phyloP scores from a whole-genome alignment of 1,284 basidiomycete genomes.

The Ustanciosporium gigantosporum region DNA sequence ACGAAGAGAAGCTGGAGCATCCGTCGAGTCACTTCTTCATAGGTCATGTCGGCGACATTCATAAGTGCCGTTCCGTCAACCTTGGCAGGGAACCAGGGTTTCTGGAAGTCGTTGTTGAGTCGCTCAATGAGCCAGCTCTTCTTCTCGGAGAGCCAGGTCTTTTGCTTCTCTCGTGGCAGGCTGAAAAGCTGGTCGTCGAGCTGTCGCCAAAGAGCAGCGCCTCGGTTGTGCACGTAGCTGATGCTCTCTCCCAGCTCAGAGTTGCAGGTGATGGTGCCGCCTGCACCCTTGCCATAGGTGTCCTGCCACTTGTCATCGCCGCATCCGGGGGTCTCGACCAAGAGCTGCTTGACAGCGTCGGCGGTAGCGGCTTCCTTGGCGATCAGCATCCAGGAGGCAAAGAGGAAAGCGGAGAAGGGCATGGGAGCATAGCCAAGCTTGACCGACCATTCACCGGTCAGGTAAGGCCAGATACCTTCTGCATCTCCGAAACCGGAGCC shows the following conservation, averaged over 20 bases:
- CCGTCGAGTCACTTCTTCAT: conserved; percentile 89
- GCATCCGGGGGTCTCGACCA: conserved; percentile 90
- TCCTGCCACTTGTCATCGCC: conserved; percentile 90
- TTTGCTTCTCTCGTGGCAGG: conserved; percentile 90
- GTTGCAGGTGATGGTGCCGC: conserved; percentile 92
- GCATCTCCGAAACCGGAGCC: conserved; percentile 97
- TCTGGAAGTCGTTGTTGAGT: conserved; percentile 92
- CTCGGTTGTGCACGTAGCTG: conserved; percentile 87
- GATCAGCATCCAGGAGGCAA: conserved; percentile 94
- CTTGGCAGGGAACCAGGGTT: conserved; percentile 64
- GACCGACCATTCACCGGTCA: conserved; percentile 92
- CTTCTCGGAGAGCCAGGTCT: conserved; percentile 81
- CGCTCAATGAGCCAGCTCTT: conserved; percentile 87
- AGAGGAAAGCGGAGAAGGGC: conserved; percentile 95
- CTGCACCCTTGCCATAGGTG: conserved; percentile 83
- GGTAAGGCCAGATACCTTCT: conserved; percentile 95
- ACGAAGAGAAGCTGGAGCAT: conserved; percentile 94
- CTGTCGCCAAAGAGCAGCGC: conserved; percentile 96
- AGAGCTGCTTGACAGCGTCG: conserved; percentile 91
- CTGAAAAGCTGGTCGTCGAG: conserved; percentile 89
- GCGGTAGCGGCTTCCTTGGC: conserved; percentile 97
- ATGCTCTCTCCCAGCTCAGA: conserved; percentile 98
- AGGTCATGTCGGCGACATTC: conserved; percentile 94
- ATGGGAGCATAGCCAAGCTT: conserved; percentile 87
- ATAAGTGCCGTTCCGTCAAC: conserved; percentile 68